These are phyloP conservation scores for Cyclotella kingstonii DNA, from an alignment of 108 stramenopile genomes.

Conservation along the genomic window DNA sequence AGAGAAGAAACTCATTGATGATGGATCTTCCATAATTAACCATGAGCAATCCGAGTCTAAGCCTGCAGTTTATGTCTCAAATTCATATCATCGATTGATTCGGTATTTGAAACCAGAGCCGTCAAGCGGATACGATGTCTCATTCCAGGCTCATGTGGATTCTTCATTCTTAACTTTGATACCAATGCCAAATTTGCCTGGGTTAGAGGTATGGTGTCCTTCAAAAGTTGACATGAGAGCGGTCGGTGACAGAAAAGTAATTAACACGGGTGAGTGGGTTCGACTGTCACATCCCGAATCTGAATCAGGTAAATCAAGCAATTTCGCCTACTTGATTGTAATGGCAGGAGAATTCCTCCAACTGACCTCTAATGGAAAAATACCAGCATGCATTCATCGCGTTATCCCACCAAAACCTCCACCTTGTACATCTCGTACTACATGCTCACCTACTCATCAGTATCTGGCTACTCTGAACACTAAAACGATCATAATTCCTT, in stretches of 20 bases:
- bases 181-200: conserved; percentile 43
- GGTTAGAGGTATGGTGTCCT: conserved; percentile 47
- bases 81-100: conserved; percentile 41
- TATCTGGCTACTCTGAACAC: no score
- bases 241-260: neutral
- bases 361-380: conserved; percentile 25
- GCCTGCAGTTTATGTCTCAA: conserved; percentile 18
- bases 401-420: conserved; percentile 33
- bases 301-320: neutral
- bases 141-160: conserved; percentile 40
- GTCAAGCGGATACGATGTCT: neutral
- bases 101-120: conserved; percentile 39
- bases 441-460: neutral
- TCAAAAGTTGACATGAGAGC: neutral
- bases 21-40: conserved; percentile 7
- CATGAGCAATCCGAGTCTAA: neutral
- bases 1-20: conserved; percentile 32
- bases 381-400: conserved; percentile 41
- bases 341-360: conserved; percentile 46
- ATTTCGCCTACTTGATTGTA: conserved; percentile 19
- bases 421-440: neutral
- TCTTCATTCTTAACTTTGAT: conserved; percentile 41
- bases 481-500: neutral
- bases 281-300: conserved; percentile 22
- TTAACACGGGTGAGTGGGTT: conserved; percentile 34